Evolutionary conservation across 1,284 basidiomycete species (phyloP), one percentile per base, ranked within the genome.

Genomic region (Cryptococcus deneoformans): DNA sequence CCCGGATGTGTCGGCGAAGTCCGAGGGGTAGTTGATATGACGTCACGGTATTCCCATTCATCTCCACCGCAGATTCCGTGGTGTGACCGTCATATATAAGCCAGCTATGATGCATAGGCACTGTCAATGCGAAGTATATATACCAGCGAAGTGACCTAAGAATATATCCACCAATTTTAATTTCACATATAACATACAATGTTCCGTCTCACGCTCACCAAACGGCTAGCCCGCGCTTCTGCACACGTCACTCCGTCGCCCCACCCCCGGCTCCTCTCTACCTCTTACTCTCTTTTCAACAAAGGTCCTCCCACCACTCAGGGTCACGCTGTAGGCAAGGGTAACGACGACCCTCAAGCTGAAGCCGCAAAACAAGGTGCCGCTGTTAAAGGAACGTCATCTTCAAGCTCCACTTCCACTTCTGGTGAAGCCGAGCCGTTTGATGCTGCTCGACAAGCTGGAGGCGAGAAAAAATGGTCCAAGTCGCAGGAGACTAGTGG

Each of bases 281-380:
- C 51, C 42, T 20, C 46, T 29, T 12, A 53, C 12, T 4, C 35
- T 24, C 35, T 24, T 38, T 49, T 51, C 44, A 55, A 58, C 42
- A 61, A 58, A 40, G 60, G 59, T 6, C 61, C 65, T 34, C 44
- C 49, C 6, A 57, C 57, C 4, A 59, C 65, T 40, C 67, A 68
- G 56, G 70, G 72, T 34, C 72, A 75, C 61, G 62, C 70, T 12
- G 58, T 56, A 12, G 48, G 63, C 37, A 75, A 75, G 52, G 54
- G 54, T 16, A 61, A 67, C 52, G 43, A 57, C 9, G 67, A 75
- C 52, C 63, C 69, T 47, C 65, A 68, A 49, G 65, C 71, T 9
- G 62, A 65, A 6, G 58, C 67, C 14, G 66, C 64, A 5, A 52
- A 62, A 51, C 62, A 63, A 10, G 70, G 57, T 6, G 20, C 59